Evolutionary conservation across 805 yeast genomes (phyloP).

Genomic region (Debaryomyces tyrocola): DNA sequence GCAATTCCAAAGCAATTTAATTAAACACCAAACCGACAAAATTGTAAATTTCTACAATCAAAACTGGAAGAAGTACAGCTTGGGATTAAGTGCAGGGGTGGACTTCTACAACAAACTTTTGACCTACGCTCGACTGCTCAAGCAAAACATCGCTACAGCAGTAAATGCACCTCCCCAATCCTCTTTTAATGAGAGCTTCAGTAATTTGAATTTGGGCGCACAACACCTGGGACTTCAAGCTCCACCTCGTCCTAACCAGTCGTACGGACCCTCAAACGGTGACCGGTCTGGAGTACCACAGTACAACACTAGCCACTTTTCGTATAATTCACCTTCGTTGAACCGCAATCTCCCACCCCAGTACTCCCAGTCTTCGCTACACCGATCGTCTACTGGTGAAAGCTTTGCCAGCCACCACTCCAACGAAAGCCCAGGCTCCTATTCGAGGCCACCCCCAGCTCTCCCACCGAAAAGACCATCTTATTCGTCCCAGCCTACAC

Average conservation of each 20-base stretch:
- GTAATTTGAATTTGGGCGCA: constrained; percentile 4
- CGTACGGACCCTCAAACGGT: background rate
- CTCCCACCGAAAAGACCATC: constrained; percentile 6
- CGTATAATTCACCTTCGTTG: too few relatives aligned
- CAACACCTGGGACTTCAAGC: background rate
- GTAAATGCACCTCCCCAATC: background rate
- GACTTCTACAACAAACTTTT: constrained; percentile 59
- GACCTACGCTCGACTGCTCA: constrained; percentile 21
- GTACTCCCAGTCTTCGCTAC: background rate
- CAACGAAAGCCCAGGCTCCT: background rate
- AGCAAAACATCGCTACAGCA: constrained; percentile 4
- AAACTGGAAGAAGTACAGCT: constrained; percentile 56
- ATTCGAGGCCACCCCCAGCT: constrained; percentile 6
- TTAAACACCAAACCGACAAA: constrained; percentile 31
- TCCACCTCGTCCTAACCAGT: background rate
- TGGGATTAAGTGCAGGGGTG: constrained; percentile 62
- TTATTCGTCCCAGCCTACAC: constrained; percentile 1
- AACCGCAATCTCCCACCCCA: background rate
- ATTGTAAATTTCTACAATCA: constrained; percentile 48
- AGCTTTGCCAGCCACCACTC: constrained; percentile 3
- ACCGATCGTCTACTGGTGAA: background rate
- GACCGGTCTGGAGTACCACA: too few relatives aligned
- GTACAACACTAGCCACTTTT: too few relatives aligned
- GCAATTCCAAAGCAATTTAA: constrained; percentile 35
- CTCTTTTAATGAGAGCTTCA: constrained; percentile 6